These are phyloP conservation scores for Alternaria triticimaculans DNA, from an alignment of 2,329 filamentous ascomycete genomes.

Conservation along the genomic window DNA sequence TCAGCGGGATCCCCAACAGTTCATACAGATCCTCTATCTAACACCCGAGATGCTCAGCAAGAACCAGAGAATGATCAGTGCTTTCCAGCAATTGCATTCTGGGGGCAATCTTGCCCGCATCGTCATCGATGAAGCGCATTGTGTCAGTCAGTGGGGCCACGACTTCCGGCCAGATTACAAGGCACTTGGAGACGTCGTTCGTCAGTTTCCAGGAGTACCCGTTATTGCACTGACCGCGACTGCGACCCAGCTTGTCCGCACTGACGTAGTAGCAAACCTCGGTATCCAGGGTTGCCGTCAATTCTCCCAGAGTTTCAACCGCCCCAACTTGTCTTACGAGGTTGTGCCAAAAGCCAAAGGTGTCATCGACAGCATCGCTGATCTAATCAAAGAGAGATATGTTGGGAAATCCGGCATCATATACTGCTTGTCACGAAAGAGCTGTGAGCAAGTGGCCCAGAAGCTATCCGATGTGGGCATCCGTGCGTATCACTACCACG, in stretches of 20 bases:
- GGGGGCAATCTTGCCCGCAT: slow-evolving; percentile 81
- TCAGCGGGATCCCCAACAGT: slow-evolving; percentile 71
- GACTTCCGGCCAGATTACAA: slow-evolving; percentile 98
- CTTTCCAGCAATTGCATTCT: slow-evolving; percentile 71
- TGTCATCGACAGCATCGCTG: slow-evolving; percentile 62
- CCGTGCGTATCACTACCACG: slow-evolving; percentile 84
- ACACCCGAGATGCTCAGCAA: slow-evolving; percentile 97
- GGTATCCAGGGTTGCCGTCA: slow-evolving; percentile 77
- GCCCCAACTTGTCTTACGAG: slow-evolving; percentile 92
- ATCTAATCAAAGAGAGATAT: slow-evolving; percentile 75
- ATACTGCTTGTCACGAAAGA: slow-evolving; percentile 86
- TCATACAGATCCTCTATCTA: slow-evolving; percentile 87
- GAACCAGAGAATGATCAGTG: slow-evolving; percentile 71
- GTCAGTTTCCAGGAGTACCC: slow-evolving; percentile 77
- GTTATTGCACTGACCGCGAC: slow-evolving; percentile 96
- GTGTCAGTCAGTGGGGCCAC: slow-evolving; percentile 98
- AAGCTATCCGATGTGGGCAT: slow-evolving; percentile 72
- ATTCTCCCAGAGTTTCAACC: slow-evolving; percentile 94
- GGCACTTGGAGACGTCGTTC: slow-evolving; percentile 75
- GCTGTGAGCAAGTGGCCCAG: slow-evolving; percentile 79
- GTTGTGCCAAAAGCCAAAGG: slow-evolving; percentile 74
- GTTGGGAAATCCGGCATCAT: slow-evolving; percentile 81
- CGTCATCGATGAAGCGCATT: slow-evolving; percentile 98
- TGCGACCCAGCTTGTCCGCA: slow-evolving; percentile 89
- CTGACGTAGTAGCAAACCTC: slow-evolving; percentile 92